These are phyloP conservation scores for Fomitiporia mediterranea DNA, from an alignment of 1,284 basidiomycete genomes.

Conservation along the genomic window DNA sequence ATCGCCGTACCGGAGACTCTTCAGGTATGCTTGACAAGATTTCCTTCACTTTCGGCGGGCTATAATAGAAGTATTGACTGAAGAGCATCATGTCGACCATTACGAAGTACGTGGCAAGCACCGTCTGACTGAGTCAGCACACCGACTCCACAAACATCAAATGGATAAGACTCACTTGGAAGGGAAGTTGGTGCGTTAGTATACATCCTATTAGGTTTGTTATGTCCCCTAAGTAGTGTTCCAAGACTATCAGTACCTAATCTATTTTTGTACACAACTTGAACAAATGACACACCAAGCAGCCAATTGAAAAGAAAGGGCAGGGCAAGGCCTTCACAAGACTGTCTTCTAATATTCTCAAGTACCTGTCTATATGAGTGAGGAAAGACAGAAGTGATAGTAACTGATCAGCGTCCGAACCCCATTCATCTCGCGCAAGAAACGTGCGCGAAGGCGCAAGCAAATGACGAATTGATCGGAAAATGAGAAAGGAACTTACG, in stretches of 20 bases:
- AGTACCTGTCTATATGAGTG: conserved; percentile 62
- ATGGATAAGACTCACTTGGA: conserved; percentile 59
- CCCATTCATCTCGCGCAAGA: conserved; percentile 8
- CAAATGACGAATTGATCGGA: too few relatives aligned
- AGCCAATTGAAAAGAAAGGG: conserved; percentile 92
- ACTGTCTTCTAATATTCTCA: conserved; percentile 70
- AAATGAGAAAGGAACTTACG: too few relatives aligned
- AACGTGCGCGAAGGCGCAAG: conserved; percentile 17
- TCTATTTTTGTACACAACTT: too few relatives aligned
- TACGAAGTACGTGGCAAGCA: conserved; percentile 85
- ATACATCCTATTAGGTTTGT: conserved; percentile 89
- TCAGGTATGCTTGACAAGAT: conserved; percentile 28
- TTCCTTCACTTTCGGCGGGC: conserved; percentile 30
- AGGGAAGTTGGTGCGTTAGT: conserved; percentile 88
- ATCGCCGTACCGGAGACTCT: conserved; percentile 39
- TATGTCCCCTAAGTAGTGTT: conserved; percentile 72
- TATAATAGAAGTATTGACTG: conserved; percentile 77
- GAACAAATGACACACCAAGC: conserved; percentile 62
- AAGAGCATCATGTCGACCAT: conserved; percentile 72
- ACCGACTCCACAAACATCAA: background rate
- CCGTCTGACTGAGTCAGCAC: conserved; percentile 50
- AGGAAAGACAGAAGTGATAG: background rate
- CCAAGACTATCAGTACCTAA: too few relatives aligned
- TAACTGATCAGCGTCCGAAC: conserved; percentile 2
- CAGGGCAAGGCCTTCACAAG: conserved; percentile 81